Percentiles rank a stretch among this genome's conserved stretches.
Evolutionary conservation across 2,329 filamentous ascomycete species (phyloP).

Genomic region (Nemania bipapillata): DNA sequence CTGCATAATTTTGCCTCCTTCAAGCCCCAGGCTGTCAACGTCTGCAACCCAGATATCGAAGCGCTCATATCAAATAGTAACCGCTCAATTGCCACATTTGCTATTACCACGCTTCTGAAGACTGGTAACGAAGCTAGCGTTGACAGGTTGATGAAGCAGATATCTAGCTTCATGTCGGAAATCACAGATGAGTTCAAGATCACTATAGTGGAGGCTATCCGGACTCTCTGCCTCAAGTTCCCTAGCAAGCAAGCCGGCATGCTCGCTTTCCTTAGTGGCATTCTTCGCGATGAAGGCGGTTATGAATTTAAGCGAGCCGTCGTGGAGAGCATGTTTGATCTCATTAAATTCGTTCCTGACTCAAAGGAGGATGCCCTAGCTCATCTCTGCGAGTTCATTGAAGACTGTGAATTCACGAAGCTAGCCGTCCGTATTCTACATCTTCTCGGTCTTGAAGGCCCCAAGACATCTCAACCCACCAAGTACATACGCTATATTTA

Average conservation of each 20-base stretch:
- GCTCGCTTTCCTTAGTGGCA: constrained; percentile 96
- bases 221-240: constrained; percentile 96
- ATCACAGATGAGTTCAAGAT: constrained; percentile 99
- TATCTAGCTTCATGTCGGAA: constrained; percentile 97
- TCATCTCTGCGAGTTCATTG: constrained; percentile 98
- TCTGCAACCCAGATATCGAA: constrained; percentile 98
- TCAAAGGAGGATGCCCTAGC: constrained; percentile 83
- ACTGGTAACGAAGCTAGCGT: constrained; percentile 98
- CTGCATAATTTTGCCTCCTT: constrained; percentile 96
- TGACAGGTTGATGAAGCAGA: constrained; percentile 97
- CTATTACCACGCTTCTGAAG: constrained; percentile 97
- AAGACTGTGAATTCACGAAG: constrained; percentile 99
- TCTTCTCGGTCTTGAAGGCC: constrained; percentile 91
- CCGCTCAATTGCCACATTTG: constrained; percentile 96
- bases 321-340: constrained; percentile 98
- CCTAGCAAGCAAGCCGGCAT: constrained; percentile 97
- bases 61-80: constrained; percentile 96
- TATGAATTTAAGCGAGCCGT: constrained; percentile 98
- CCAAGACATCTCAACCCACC: constrained; percentile 92
- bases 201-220: constrained; percentile 98
- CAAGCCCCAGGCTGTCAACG: constrained; percentile 90
- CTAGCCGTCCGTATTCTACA: constrained; percentile 94
- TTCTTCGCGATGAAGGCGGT: constrained; percentile 93
- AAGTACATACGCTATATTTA: constrained; percentile 99
- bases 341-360: constrained; percentile 98